Evolutionary conservation across 139 green algal species (phyloP), one percentile per base, ranked within the genome.

Genomic region (Chlamydomonas schloesseri): DNA sequence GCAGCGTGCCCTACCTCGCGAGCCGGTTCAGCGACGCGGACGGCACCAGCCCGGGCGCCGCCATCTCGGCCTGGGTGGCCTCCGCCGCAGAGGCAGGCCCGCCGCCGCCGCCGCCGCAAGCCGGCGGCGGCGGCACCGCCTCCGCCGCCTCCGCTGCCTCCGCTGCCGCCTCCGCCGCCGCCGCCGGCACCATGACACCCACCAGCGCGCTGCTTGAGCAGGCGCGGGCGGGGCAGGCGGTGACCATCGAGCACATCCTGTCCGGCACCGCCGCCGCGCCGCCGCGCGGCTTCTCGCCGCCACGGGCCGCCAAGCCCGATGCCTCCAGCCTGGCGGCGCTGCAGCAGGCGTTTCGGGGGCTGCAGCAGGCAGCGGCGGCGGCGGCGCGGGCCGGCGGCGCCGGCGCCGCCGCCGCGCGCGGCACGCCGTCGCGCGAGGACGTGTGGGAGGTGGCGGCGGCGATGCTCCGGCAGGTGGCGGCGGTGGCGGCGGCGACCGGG

Each of bases 331-430:
- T 50, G 47, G 53, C 69, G 57, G 33, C 33, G 0, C 21, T 74
- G 64, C 64, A 74, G 69, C 81, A 87, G 69, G 79, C 53, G 26
- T 87, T 87, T 69, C 69, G 81, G 0, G 29, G 5, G 29, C 81
- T 80, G 33, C 47, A 50, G 42, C 24, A 8, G 18, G 17, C 6
- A 18, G 55, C 60, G 60, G 60, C 42, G 42, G 42, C 42, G 42
- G 42, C 42, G 42, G 42, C 42, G 42, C 42, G 42, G 6, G 42
- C 42, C 42, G 42, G 42, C 42, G 42, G 42, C 42, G 42, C 6
- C 42, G 42, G 42, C 42, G 42, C 6, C 42, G 42, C 31, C 58
- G 31, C 18, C 8, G 10, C 9, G 36, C 76, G 37, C 64, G 31
- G 62, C 79, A 31, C 42, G 24, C 42, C 81, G 0, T 47, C 14